Conservation (phyloP, 169 alveolate genomes). For the Cryptosporidium sp. region DNA sequence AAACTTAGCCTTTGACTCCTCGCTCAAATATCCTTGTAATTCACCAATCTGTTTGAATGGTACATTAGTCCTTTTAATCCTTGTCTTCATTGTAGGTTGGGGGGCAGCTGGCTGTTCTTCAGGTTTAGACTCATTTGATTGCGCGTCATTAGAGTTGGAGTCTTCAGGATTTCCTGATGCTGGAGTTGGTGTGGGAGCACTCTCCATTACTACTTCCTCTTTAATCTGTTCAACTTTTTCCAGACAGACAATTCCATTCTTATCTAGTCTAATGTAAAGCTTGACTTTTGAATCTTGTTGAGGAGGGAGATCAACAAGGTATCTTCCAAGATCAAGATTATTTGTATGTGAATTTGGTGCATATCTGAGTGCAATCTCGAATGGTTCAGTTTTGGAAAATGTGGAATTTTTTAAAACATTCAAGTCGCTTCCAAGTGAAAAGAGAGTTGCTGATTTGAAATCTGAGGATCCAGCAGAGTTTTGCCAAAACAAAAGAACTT, state of each 20-base stretch:
- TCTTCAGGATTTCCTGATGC: slow-evolving; percentile 43
- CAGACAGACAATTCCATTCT: slow-evolving; percentile 80
- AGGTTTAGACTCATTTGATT: background rate
- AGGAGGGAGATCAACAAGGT: slow-evolving; percentile 57
- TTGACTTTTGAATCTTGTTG: slow-evolving; percentile 81
- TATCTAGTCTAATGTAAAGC: slow-evolving; percentile 80
- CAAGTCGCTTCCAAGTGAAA: slow-evolving; percentile 81
- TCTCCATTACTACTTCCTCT: slow-evolving; percentile 83
- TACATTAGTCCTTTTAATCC: slow-evolving; percentile 61
- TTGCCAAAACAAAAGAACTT: slow-evolving; percentile 83
- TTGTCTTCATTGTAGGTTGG: slow-evolving; percentile 54
- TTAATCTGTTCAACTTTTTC: slow-evolving; percentile 81
- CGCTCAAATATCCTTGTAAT: slow-evolving; percentile 51
- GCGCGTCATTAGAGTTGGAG: background rate
- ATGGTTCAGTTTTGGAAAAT: slow-evolving; percentile 83
- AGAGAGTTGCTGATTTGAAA: slow-evolving; percentile 78
- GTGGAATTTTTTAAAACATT: slow-evolving; percentile 84
- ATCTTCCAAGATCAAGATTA: slow-evolving; percentile 55
- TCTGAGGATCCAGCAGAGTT: slow-evolving; percentile 77
- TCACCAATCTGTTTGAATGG: slow-evolving; percentile 38
- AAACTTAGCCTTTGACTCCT: slow-evolving; percentile 45
- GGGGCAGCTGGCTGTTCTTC: slow-evolving; percentile 28
- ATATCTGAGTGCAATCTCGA: slow-evolving; percentile 83
- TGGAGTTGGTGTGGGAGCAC: slow-evolving; percentile 79
- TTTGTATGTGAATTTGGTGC: slow-evolving; percentile 21